phyloP scores from a whole-genome alignment of 1,284 basidiomycete genomes.

The Lentinula novae-zelandiae region DNA sequence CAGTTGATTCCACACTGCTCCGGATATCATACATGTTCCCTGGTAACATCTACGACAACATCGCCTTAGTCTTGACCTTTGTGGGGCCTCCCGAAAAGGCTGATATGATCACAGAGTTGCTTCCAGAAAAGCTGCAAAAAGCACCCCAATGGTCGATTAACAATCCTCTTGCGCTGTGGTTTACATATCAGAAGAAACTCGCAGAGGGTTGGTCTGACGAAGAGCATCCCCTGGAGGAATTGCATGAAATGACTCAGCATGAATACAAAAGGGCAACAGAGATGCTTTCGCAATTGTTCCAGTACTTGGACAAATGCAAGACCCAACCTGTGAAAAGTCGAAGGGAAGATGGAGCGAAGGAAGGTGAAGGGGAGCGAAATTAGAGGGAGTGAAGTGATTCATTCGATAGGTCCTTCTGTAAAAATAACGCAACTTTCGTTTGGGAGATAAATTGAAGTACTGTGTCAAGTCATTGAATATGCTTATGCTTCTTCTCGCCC shows the following conservation, averaged over 20 bases:
- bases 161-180: conserved; percentile 12
- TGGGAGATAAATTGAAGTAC: too few relatives aligned
- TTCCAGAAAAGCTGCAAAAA: conserved; percentile 5
- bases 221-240: neutral
- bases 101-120: neutral
- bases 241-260: neutral
- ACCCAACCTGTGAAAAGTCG: conserved; percentile 6
- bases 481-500: too few relatives aligned
- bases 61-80: conserved; percentile 25
- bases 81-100: conserved; percentile 18
- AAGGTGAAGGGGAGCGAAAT: too few relatives aligned
- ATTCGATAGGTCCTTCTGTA: too few relatives aligned
- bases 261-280: conserved; percentile 9
- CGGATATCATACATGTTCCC: conserved; percentile 25
- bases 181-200: conserved; percentile 5
- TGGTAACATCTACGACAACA: conserved; percentile 21
- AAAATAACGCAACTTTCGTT: too few relatives aligned
- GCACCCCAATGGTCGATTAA: conserved; percentile 9
- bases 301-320: conserved; percentile 15
- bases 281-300: conserved; percentile 13
- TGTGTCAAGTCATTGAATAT: too few relatives aligned
- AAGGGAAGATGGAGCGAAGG: too few relatives aligned
- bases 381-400: too few relatives aligned
- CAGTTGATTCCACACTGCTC: conserved; percentile 23
- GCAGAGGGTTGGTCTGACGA: neutral